Percentiles rank a stretch among this genome's conserved stretches.
Conservation (phyloP, 225 moss, liverwort and hornwort genomes). For the Physcomitrium patens region DNA sequence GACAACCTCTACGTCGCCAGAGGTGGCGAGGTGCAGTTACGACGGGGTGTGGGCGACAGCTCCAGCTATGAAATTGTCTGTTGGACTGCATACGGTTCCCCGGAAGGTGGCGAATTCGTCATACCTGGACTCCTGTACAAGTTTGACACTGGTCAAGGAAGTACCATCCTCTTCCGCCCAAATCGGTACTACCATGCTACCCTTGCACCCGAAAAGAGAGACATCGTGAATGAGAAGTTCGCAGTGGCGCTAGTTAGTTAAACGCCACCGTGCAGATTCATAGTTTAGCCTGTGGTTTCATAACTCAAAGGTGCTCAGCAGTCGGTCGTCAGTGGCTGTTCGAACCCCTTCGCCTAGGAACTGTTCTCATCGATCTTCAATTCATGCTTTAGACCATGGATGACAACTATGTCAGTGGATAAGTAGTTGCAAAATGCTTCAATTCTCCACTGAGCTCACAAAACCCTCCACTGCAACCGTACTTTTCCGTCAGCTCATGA, state of each 20-base stretch:
- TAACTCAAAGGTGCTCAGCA: conserved; percentile 18
- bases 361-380: too few relatives aligned
- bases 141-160: conserved; percentile 47
- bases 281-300: conserved; percentile 16
- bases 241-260: conserved; percentile 55
- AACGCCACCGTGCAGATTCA: not conserved
- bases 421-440: too few relatives aligned
- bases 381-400: too few relatives aligned
- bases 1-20: conserved; percentile 39
- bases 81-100: conserved; percentile 46
- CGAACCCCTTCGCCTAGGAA: not conserved
- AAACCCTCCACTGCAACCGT: too few relatives aligned
- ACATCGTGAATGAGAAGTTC: conserved; percentile 50
- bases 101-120: conserved; percentile 51
- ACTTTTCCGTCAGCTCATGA: too few relatives aligned
- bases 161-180: conserved; percentile 48
- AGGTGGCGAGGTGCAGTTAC: conserved; percentile 41
- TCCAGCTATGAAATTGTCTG: conserved; percentile 44
- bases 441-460: too few relatives aligned
- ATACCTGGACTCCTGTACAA: conserved; percentile 47
- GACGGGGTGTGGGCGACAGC: conserved; percentile 1
- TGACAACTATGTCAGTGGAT: too few relatives aligned
- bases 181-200: conserved; percentile 47
- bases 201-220: conserved; percentile 47
- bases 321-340: not conserved